Percentiles rank a stretch among this genome's conserved stretches.
These are phyloP conservation scores for Saturnispora galanensis DNA, from an alignment of 805 yeast genomes.

Conservation along the genomic window DNA sequence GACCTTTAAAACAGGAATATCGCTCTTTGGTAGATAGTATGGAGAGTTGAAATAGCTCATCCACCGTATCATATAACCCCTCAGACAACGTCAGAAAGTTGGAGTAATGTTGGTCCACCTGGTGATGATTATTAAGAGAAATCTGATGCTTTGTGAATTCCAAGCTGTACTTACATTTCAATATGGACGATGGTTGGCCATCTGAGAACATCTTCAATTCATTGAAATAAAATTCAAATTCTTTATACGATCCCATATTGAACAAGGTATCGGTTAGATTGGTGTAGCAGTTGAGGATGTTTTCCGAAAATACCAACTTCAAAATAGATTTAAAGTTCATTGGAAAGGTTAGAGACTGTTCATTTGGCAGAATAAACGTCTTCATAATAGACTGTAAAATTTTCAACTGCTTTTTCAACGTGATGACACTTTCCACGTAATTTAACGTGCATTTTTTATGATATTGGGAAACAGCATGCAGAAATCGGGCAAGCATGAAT, in stretches of 20 bases:
- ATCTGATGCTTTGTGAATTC: constrained; percentile 19
- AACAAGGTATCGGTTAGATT: constrained; percentile 31
- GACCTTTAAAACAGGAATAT: not conserved
- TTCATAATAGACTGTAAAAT: constrained; percentile 44
- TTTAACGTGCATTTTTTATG: constrained; percentile 15
- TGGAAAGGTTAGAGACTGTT: constrained; percentile 13
- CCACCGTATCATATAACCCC: not conserved
- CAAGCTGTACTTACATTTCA: constrained; percentile 16
- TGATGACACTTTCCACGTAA: constrained; percentile 26
- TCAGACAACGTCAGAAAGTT: not conserved
- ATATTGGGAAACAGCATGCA: constrained; percentile 24
- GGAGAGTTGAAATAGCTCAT: not conserved
- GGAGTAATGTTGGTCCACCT: constrained; percentile 12
- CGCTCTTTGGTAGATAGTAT: constrained; percentile 1
- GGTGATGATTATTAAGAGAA: constrained; percentile 9
- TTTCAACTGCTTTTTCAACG: constrained; percentile 40
- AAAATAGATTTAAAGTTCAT: constrained; percentile 16
- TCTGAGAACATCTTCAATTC: constrained; percentile 38
- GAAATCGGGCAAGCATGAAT: constrained; percentile 28
- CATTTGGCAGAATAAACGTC: constrained; percentile 22
- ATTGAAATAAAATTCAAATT: constrained; percentile 41
- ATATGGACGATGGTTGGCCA: constrained; percentile 20
- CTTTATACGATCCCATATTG: constrained; percentile 48
- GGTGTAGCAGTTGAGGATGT: constrained; percentile 31
- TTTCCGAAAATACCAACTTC: constrained; percentile 29